phyloP scores from a whole-genome alignment of 345 rosid genomes.

The Populus simonii region DNA sequence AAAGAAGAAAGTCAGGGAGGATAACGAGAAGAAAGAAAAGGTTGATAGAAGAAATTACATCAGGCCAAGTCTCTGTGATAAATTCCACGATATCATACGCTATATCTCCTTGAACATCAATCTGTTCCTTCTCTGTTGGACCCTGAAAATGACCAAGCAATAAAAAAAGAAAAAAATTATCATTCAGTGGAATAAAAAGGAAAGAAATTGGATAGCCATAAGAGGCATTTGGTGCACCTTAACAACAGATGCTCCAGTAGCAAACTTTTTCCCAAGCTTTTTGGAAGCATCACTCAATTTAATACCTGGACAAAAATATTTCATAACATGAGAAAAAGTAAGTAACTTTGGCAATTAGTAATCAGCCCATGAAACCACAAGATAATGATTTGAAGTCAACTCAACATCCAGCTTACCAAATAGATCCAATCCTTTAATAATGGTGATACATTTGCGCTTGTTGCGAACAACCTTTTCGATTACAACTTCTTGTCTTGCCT shows the following conservation, averaged over 20 bases:
- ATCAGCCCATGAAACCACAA: neutral
- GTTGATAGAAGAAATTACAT: constrained; percentile 40
- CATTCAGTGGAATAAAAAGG: neutral
- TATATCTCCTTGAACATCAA: constrained; percentile 98
- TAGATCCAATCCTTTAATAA: constrained; percentile 85
- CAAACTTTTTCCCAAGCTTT: constrained; percentile 94
- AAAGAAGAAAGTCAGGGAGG: neutral
- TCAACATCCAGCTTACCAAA: constrained; percentile 58
- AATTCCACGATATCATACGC: constrained; percentile 78
- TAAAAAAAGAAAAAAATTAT: neutral
- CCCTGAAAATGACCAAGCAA: constrained; percentile 47
- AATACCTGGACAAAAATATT: constrained; percentile 49
- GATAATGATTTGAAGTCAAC: constrained; percentile 7
- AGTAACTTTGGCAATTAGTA: neutral
- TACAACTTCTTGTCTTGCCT: constrained; percentile 90
- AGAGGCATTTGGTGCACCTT: constrained; percentile 50
- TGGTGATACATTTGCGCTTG: constrained; percentile 91
- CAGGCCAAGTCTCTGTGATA: constrained; percentile 85
- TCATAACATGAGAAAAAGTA: neutral
- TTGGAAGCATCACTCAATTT: constrained; percentile 93
- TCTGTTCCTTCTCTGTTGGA: constrained; percentile 96
- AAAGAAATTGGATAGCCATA: neutral
- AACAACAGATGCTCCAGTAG: constrained; percentile 96
- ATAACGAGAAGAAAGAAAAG: neutral
- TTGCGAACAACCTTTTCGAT: constrained; percentile 87